Evolutionary conservation across 305 asterid species (phyloP).

Genomic region (Solanum aculeatissimum): DNA sequence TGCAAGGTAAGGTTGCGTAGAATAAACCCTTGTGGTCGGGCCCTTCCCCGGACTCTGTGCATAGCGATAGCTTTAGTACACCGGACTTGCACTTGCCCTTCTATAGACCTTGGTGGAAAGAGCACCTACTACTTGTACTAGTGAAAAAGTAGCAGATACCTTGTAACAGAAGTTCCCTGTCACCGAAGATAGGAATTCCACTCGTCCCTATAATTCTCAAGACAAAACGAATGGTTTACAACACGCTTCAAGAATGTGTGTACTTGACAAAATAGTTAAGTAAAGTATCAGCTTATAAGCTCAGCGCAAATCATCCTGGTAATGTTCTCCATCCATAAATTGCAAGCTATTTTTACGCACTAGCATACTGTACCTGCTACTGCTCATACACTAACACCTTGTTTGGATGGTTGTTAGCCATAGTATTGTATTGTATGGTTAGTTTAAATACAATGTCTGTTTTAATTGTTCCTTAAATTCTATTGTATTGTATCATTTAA

Average conservation of each 20-base stretch:
- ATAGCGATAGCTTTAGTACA: no score
- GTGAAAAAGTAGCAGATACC: background rate
- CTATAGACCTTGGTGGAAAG: background rate
- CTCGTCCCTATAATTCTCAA: background rate
- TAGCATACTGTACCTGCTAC: background rate
- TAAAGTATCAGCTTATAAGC: background rate
- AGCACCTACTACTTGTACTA: background rate
- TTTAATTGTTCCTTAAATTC: no score
- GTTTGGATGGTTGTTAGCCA: no score
- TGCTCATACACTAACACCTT: background rate
- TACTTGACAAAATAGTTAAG: background rate
- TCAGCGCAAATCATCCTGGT: background rate
- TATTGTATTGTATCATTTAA: no score
- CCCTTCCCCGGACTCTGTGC: no score
- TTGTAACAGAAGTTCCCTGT: background rate
- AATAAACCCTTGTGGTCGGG: no score
- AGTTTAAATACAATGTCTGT: no score
- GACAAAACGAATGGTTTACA: background rate
- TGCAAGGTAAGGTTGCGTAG: no score
- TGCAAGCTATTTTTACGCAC: background rate
- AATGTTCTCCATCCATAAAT: background rate
- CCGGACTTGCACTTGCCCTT: no score
- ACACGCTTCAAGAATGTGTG: background rate
- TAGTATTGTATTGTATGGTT: no score
- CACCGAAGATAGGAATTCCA: background rate